These are phyloP conservation scores for Cyberlindnera nakhonratchasimensis DNA, from an alignment of 805 yeast genomes.

Conservation along the genomic window DNA sequence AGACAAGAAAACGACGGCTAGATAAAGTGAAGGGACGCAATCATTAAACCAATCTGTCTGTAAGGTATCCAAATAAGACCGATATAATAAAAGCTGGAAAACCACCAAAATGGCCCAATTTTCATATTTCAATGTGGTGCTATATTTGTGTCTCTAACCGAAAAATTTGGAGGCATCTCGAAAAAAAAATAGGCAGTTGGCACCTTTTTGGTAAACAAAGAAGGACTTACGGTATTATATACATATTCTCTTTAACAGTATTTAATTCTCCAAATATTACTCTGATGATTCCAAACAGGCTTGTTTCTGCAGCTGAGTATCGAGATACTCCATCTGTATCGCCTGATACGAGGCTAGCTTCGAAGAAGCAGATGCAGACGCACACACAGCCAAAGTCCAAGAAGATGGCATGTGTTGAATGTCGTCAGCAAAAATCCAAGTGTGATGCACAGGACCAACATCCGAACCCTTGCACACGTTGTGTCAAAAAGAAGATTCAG, in stretches of 20 bases:
- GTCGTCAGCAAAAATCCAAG: constrained; percentile 90
- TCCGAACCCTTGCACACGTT: constrained; percentile 81
- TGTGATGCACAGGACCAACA: constrained; percentile 80
- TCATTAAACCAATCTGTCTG: no score
- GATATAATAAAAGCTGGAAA: no score
- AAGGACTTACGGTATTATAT: not conserved
- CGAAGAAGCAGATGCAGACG: not conserved
- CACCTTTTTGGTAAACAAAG: constrained; percentile 6
- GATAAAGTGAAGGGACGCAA: no score
- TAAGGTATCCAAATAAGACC: no score
- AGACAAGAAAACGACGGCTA: no score
- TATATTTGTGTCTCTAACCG: no score
- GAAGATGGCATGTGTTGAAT: constrained; percentile 88
- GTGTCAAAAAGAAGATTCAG: constrained; percentile 61
- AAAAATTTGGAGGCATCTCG: constrained; percentile 3
- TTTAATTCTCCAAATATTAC: not conserved
- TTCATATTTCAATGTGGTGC: not conserved
- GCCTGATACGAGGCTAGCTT: not conserved
- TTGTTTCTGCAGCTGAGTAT: not conserved
- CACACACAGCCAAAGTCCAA: constrained; percentile 32
- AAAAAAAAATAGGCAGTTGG: not conserved
- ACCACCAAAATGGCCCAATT: no score
- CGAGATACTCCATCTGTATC: not conserved
- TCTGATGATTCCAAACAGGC: not conserved
- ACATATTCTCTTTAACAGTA: not conserved